Conservation (phyloP, 768 basidiomycete genomes). For the Serpula lacrymans region DNA sequence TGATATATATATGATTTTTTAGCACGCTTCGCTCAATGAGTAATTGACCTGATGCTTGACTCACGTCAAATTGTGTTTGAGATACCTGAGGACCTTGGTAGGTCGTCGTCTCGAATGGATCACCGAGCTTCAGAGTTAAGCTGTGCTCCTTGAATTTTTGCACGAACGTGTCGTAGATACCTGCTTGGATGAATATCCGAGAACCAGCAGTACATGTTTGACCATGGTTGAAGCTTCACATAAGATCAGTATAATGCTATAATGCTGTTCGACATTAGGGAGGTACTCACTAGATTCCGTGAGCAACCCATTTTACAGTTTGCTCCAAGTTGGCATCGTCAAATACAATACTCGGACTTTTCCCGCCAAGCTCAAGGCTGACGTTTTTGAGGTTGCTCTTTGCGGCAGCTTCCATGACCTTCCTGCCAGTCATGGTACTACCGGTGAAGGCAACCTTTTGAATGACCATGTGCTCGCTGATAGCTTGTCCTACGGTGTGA, state of each 20-base stretch:
- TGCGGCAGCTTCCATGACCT: constrained; percentile 61
- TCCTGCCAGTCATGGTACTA: constrained; percentile 60
- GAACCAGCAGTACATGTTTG: constrained; percentile 54
- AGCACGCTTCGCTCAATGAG: too few relatives aligned
- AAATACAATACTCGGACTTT: constrained; percentile 59
- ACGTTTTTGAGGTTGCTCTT: constrained; percentile 66
- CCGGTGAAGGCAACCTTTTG: constrained; percentile 76
- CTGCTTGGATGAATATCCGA: constrained; percentile 53
- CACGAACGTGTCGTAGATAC: constrained; percentile 57
- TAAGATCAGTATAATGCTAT: not conserved
- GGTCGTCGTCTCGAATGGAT: constrained; percentile 39
- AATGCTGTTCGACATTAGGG: not conserved
- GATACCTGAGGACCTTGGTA: constrained; percentile 49
- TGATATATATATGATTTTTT: too few relatives aligned
- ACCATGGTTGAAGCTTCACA: constrained; percentile 33
- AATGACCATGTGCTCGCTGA: constrained; percentile 52
- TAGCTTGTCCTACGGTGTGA: constrained; percentile 51
- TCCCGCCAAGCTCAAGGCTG: constrained; percentile 75
- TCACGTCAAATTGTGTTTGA: constrained; percentile 44
- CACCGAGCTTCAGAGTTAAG: constrained; percentile 35
- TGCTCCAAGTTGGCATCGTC: constrained; percentile 60
- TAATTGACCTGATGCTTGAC: too few relatives aligned
- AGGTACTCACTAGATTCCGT: constrained; percentile 53
- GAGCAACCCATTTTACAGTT: constrained; percentile 54
- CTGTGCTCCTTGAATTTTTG: constrained; percentile 36